Conservation (phyloP, 441 rosid species). For the Gossypium schwendimanii region DNA sequence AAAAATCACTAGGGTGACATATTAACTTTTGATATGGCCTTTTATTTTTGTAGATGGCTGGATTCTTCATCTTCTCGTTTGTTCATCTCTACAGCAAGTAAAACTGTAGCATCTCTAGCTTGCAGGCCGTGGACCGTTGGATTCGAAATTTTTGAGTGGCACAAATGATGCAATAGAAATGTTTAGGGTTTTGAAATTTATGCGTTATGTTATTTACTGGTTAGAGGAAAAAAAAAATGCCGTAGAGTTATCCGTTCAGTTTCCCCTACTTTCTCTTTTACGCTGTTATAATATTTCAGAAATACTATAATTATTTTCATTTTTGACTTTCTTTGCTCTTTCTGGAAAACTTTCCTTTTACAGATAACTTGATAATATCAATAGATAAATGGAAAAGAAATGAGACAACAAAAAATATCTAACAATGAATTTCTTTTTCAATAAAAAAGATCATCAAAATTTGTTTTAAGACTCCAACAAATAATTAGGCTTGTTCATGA, state of each 20-base stretch:
- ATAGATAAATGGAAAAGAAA: not conserved
- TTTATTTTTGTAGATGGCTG: slow-evolving; percentile 33
- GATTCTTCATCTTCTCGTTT: slow-evolving; percentile 38
- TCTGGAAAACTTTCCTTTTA: not conserved
- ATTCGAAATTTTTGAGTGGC: not conserved
- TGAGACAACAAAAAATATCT: too few relatives aligned
- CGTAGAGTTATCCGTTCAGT: not conserved
- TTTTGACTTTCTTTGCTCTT: not conserved
- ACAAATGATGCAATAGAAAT: not conserved
- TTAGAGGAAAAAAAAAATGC: not conserved
- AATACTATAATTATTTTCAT: not conserved
- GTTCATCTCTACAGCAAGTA: slow-evolving; percentile 40
- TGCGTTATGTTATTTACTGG: not conserved
- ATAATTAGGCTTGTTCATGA: too few relatives aligned
- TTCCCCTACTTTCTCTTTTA: not conserved
- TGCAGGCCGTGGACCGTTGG: not conserved
- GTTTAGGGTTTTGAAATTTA: not conserved
- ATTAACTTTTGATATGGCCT: not conserved
- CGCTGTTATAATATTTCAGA: not conserved
- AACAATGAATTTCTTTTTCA: too few relatives aligned
- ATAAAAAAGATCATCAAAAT: too few relatives aligned
- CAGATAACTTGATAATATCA: not conserved
- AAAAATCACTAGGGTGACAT: not conserved
- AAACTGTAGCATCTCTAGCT: not conserved
- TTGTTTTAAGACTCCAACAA: too few relatives aligned